Conservation (phyloP, 345 rosid genomes). For the Salix viminalis region DNA sequence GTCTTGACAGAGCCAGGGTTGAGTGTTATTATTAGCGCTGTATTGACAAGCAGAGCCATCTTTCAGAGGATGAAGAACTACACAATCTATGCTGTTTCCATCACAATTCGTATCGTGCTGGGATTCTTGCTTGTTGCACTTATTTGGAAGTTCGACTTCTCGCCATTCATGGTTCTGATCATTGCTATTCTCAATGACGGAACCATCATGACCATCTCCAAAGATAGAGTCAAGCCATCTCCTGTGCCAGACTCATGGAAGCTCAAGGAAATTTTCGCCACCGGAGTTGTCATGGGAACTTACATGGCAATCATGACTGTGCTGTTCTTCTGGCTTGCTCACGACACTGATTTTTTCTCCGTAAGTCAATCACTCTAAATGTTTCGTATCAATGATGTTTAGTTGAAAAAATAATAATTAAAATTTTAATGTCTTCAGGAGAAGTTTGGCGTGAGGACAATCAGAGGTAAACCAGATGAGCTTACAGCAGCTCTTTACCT, state of each 20-base stretch:
- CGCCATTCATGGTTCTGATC: slow-evolving; percentile 95
- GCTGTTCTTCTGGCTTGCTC: slow-evolving; percentile 72
- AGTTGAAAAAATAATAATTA: neutral
- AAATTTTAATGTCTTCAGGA: slow-evolving; percentile 37
- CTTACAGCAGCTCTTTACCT: slow-evolving; percentile 83
- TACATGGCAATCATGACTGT: slow-evolving; percentile 83
- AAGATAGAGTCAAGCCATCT: slow-evolving; percentile 92
- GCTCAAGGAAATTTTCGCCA: slow-evolving; percentile 84
- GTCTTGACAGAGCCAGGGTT: slow-evolving; percentile 81
- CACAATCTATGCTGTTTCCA: slow-evolving; percentile 94
- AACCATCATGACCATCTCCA: slow-evolving; percentile 91
- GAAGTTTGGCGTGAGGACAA: slow-evolving; percentile 49
- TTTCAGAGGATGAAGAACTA: slow-evolving; percentile 98
- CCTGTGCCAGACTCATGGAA: slow-evolving; percentile 97
- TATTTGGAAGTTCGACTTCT: slow-evolving; percentile 81
- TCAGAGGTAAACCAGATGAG: slow-evolving; percentile 38
- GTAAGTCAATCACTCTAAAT: slow-evolving; percentile 32
- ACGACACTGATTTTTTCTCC: slow-evolving; percentile 59
- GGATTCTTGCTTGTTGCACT: slow-evolving; percentile 87
- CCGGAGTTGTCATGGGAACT: slow-evolving; percentile 75
- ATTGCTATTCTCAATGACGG: slow-evolving; percentile 94
- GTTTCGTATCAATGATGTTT: neutral
- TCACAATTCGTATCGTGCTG: slow-evolving; percentile 92
- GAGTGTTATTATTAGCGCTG: slow-evolving; percentile 90
- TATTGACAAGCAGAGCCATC: slow-evolving; percentile 78